Evolutionary conservation across 495 filamentous ascomycete species (phyloP).

Genomic region (Mycothermus thermophilus): DNA sequence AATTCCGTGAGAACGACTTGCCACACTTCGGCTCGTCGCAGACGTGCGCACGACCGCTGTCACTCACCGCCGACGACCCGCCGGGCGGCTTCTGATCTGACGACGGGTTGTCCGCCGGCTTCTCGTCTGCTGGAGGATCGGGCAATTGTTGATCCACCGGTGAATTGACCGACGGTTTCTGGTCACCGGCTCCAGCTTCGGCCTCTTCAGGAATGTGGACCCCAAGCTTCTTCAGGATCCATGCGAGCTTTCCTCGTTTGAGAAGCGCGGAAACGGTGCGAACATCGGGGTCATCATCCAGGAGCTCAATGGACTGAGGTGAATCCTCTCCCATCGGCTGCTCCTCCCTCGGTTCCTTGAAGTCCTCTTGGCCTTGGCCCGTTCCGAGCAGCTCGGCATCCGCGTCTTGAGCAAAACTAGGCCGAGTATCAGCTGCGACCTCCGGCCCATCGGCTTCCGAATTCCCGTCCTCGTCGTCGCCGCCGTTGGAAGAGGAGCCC

Average conservation of each 20-base stretch:
- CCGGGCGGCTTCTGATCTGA: too few species aligned
- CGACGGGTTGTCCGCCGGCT: too few species aligned
- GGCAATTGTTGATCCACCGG: too few species aligned
- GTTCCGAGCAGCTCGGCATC: not conserved
- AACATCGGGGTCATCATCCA: conserved; percentile 15
- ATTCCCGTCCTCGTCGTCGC: conserved; percentile 3
- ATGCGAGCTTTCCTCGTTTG: conserved; percentile 9
- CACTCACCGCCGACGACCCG: not conserved
- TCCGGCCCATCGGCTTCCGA: not conserved
- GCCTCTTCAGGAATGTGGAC: conserved; percentile 16
- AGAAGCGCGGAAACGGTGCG: conserved; percentile 6
- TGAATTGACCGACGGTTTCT: not conserved
- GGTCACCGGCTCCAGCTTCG: conserved; percentile 1
- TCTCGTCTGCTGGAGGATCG: too few species aligned
- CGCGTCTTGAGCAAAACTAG: not conserved
- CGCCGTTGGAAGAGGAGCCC: not conserved
- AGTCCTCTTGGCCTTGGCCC: not conserved
- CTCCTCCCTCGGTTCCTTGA: not conserved
- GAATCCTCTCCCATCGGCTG: not conserved
- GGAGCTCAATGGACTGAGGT: conserved; percentile 4
- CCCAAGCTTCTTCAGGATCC: conserved; percentile 20
- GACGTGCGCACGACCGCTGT: not conserved
- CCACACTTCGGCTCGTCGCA: conserved; percentile 43
- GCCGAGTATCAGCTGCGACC: not conserved
- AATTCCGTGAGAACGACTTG: conserved; percentile 44